These are phyloP conservation scores for Trifolium subterraneum DNA, from an alignment of 306 rosid genomes.

Conservation along the genomic window DNA sequence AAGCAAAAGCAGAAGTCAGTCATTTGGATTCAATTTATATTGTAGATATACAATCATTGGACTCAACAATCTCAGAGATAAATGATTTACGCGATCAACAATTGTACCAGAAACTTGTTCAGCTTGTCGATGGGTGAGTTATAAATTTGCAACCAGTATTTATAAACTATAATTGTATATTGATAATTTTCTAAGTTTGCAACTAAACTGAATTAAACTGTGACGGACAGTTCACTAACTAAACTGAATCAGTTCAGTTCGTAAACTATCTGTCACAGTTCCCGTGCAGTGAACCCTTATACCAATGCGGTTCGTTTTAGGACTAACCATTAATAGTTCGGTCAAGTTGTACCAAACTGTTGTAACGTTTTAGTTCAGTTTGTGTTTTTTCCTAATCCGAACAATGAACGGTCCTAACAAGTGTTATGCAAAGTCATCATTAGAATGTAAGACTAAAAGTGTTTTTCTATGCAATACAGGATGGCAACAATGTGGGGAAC, in stretches of 20 bases:
- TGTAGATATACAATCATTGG: conserved; percentile 96
- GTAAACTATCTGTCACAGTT: not conserved
- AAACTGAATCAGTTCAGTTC: not conserved
- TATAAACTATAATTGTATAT: not conserved
- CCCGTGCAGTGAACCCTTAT: not conserved
- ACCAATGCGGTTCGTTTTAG: not conserved
- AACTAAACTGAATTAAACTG: not conserved
- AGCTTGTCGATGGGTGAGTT: conserved; percentile 84
- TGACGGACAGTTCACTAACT: not conserved
- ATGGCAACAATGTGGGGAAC: conserved; percentile 25
- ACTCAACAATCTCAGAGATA: conserved; percentile 89
- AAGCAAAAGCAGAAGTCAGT: conserved; percentile 81
- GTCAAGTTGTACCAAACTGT: too few relatives aligned
- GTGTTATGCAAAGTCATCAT: not conserved
- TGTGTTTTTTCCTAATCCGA: not conserved
- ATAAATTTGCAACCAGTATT: not conserved
- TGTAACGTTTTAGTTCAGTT: too few relatives aligned
- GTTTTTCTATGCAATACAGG: conserved; percentile 7
- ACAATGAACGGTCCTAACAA: not conserved
- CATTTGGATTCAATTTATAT: conserved; percentile 90
- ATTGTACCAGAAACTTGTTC: conserved; percentile 79
- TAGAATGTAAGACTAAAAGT: not conserved
- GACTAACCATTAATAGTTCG: too few relatives aligned
- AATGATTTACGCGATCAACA: conserved; percentile 79
- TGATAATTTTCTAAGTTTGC: not conserved